Base-by-base conservation (phyloP, 768 basidiomycete species). In the Termitomyces sp. region DNA sequence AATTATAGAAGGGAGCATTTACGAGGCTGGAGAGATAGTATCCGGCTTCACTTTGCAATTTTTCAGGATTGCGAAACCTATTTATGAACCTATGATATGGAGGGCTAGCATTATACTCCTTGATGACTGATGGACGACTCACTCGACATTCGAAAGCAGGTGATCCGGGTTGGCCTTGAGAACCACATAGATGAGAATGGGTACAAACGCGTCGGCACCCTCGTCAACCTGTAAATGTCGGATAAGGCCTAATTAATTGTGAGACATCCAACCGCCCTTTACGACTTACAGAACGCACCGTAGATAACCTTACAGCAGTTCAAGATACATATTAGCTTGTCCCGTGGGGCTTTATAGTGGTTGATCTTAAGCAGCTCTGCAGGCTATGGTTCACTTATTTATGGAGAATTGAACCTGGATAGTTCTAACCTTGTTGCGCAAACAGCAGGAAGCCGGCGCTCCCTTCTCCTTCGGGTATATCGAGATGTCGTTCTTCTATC, bases 281-380 rank as follows among this genome's bases (percentile, higher is more conserved):
- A 53, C 56, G 52, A 61, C 52, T 62, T 38, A 60, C 46, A 38
- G 12, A 28, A 71, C 88, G 58, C 61, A 94, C 96, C 97, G 66
- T 97, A 98, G 63, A 99, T 98, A 70, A 99, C 94, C 75, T 99
- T 99, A 84, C 95, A 99, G 70, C 86, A 91, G 67, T 99, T 99
- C 50, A 98, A 73, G 40, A 98, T 89, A 70, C 97, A 98, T 54
- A 99, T 98, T 51, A 98, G 76, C 73, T 99, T 99, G 71, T 99
- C 97, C 43, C 97, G 81, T 8, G 97, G 97, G 10, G 97, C 97
- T 70, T 98, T 98, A 77, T 98, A 99, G 68, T 98, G 94, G 65
- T 97, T 98, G 60, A 99, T 88, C 78, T 98, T 98, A 63, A 94
- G 71, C 43, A 99, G 76, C 70, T 99, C 97, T 93, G 66, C 38